A percentile compares a stretch with the other conserved stretches of the same genome.
These are phyloP conservation scores for Cercophora scortea DNA, from an alignment of 495 filamentous ascomycete species.

Conservation along the genomic window DNA sequence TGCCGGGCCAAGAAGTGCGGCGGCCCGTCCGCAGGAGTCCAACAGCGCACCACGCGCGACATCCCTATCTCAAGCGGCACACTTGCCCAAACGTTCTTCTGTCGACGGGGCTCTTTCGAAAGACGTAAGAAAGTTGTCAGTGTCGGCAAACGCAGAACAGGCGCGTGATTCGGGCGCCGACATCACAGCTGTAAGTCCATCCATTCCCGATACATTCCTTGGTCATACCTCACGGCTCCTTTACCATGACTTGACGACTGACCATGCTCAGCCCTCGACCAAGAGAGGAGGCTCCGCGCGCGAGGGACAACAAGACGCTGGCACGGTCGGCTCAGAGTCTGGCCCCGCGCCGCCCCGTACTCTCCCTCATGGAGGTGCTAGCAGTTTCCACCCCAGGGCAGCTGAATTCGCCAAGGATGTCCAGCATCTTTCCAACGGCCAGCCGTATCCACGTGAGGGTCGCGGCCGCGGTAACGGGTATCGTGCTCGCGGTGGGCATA, in stretches of 20 bases:
- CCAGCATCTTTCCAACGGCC: slow-evolving; percentile 12
- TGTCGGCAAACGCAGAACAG: slow-evolving; percentile 29
- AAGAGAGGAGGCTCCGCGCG: slow-evolving; percentile 11
- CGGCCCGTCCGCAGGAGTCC: slow-evolving; percentile 16
- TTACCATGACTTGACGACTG: not conserved
- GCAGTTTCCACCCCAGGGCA: slow-evolving; percentile 8
- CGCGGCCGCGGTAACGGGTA: slow-evolving; percentile 31
- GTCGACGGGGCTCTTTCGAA: slow-evolving; percentile 33
- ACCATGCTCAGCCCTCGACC: slow-evolving; percentile 6
- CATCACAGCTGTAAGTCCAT: slow-evolving; percentile 19
- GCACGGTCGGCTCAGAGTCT: slow-evolving; percentile 6
- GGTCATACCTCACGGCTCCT: not conserved
- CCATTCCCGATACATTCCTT: not conserved
- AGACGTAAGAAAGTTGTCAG: slow-evolving; percentile 34
- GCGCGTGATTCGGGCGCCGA: slow-evolving; percentile 16
- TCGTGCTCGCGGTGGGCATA: slow-evolving; percentile 29
- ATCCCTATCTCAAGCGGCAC: slow-evolving; percentile 16
- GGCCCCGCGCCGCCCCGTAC: slow-evolving; percentile 1
- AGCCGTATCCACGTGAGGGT: slow-evolving; percentile 26
- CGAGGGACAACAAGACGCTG: slow-evolving; percentile 16
- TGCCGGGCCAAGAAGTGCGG: slow-evolving; percentile 5
- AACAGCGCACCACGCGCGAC: slow-evolving; percentile 11
- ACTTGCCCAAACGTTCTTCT: slow-evolving; percentile 37
- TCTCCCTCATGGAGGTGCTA: slow-evolving; percentile 11
- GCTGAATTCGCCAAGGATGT: slow-evolving; percentile 17